These are phyloP conservation scores for Chalaropsis thielavioides DNA, from an alignment of 2,329 filamentous ascomycete species.

Conservation along the genomic window DNA sequence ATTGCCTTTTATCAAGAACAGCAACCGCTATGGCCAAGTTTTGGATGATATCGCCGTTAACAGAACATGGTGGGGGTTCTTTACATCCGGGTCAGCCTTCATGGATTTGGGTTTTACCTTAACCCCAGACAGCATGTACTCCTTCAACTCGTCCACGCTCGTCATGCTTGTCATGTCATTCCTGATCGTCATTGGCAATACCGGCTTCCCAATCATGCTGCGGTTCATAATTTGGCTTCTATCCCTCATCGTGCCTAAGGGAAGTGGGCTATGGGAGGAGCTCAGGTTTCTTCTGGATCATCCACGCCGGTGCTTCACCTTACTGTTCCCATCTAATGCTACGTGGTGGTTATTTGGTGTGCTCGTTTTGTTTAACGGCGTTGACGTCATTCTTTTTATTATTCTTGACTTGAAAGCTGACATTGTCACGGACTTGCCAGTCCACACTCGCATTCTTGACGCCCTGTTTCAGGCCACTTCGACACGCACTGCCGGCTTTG, in stretches of 20 bases:
- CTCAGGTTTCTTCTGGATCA: conserved; percentile 84
- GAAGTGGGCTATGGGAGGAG: conserved; percentile 71
- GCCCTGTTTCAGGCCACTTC: conserved; percentile 82
- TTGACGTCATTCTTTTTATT: conserved; percentile 84
- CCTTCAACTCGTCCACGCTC: conserved; percentile 64
- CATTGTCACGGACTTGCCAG: conserved; percentile 51
- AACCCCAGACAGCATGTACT: conserved; percentile 86
- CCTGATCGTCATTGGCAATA: conserved; percentile 88
- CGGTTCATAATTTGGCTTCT: conserved; percentile 80
- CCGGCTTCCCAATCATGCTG: conserved; percentile 87
- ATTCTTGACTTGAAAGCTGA: conserved; percentile 71
- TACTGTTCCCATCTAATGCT: conserved; percentile 76
- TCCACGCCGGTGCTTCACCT: conserved; percentile 86
- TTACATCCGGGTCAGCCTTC: conserved; percentile 75
- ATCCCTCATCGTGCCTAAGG: conserved; percentile 50
- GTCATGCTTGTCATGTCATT: conserved; percentile 67
- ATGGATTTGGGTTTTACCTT: conserved; percentile 91
- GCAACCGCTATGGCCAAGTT: conserved; percentile 45
- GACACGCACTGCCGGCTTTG: conserved; percentile 82
- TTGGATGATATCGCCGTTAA: conserved; percentile 48
- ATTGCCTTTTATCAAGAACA: conserved; percentile 64
- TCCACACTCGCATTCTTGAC: conserved; percentile 64
- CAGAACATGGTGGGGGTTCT: conserved; percentile 82
- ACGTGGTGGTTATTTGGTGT: conserved; percentile 96
- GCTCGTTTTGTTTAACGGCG: conserved; percentile 62